Percentiles rank a stretch among this genome's conserved stretches.
These are phyloP conservation scores for Paraconiothyrium brasiliense DNA, from an alignment of 2,329 filamentous ascomycete genomes.

Conservation along the genomic window DNA sequence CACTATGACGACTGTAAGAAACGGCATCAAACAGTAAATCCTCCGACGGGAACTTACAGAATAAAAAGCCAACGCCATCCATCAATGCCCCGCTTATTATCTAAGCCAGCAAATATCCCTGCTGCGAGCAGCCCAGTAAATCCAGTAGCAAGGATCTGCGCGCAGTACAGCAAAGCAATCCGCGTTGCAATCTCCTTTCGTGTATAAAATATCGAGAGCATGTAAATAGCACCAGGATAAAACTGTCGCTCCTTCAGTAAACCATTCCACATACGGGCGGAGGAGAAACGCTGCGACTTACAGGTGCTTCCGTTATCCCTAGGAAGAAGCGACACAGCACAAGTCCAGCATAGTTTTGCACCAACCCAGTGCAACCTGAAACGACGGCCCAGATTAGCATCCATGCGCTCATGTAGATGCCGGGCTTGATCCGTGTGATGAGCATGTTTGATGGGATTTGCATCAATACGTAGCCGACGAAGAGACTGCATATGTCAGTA, in stretches of 20 bases:
- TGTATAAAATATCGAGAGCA: conserved; percentile 51
- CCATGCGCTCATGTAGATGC: conserved; percentile 34
- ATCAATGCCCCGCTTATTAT: conserved; percentile 31
- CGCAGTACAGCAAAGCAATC: conserved; percentile 60
- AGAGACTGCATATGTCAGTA: conserved; percentile 15
- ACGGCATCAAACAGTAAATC: too few species aligned
- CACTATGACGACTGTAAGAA: conserved; percentile 30
- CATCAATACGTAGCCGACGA: conserved; percentile 46
- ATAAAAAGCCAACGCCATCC: conserved; percentile 45
- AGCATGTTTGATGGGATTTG: conserved; percentile 51
- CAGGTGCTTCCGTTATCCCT: conserved; percentile 54
- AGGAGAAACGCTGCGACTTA: too few species aligned
- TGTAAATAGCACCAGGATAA: conserved; percentile 48
- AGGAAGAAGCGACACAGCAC: conserved; percentile 56
- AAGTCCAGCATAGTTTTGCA: conserved; percentile 55
- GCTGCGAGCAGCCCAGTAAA: conserved; percentile 57
- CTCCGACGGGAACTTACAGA: conserved; percentile 19
- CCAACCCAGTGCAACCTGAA: conserved; percentile 54
- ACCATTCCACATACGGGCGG: too few species aligned
- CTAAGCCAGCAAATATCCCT: conserved; percentile 41
- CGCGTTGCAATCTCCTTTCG: conserved; percentile 55
- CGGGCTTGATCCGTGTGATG: conserved; percentile 41
- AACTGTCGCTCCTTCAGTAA: conserved; percentile 10
- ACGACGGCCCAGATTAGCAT: conserved; percentile 57
- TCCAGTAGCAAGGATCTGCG: conserved; percentile 52